Percentiles rank a stretch among this genome's conserved stretches.
phyloP scores from a whole-genome alignment of 768 basidiomycete genomes.

The Auriscalpium vulgare region DNA sequence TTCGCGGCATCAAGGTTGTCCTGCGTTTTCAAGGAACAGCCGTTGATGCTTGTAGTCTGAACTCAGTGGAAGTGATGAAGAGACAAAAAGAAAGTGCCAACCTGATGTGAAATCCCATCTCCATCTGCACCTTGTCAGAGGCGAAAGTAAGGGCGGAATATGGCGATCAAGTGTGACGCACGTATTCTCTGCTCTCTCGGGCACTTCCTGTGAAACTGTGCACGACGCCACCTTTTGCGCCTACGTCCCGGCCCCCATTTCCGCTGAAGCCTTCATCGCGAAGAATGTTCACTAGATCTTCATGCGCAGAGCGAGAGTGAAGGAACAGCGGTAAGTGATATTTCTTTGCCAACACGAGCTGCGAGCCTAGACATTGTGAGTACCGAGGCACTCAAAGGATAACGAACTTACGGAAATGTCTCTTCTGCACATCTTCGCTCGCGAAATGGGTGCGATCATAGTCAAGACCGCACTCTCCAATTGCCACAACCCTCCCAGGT shows the following conservation, averaged over 20 bases:
- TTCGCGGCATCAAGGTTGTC: conserved; percentile 51
- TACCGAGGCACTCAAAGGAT: background rate
- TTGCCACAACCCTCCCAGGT: conserved; percentile 53
- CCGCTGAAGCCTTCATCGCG: conserved; percentile 56
- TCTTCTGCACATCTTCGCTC: conserved; percentile 47
- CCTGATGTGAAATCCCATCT: conserved; percentile 69
- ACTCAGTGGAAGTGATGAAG: background rate
- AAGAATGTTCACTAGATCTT: conserved; percentile 59
- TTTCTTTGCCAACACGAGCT: conserved; percentile 61
- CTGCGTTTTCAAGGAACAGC: conserved; percentile 69
- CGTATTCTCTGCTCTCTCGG: conserved; percentile 58
- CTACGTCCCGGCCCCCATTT: conserved; percentile 45
- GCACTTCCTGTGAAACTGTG: conserved; percentile 72
- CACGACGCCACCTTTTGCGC: conserved; percentile 66
- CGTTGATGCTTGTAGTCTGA: conserved; percentile 46
- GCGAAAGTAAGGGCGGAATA: background rate
- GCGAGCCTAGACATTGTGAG: conserved; percentile 30
- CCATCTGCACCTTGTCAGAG: conserved; percentile 35
- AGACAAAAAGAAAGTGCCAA: conserved; percentile 10
- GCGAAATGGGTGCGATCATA: conserved; percentile 72
- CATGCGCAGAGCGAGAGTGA: conserved; percentile 72
- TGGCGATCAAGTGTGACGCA: conserved; percentile 24
- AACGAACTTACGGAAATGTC: conserved; percentile 49
- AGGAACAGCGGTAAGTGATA: conserved; percentile 72
- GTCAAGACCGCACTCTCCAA: conserved; percentile 80